Percentiles rank a stretch among this genome's conserved stretches.
Conservation (phyloP, 345 rosid species). For the Brassica napus region DNA sequence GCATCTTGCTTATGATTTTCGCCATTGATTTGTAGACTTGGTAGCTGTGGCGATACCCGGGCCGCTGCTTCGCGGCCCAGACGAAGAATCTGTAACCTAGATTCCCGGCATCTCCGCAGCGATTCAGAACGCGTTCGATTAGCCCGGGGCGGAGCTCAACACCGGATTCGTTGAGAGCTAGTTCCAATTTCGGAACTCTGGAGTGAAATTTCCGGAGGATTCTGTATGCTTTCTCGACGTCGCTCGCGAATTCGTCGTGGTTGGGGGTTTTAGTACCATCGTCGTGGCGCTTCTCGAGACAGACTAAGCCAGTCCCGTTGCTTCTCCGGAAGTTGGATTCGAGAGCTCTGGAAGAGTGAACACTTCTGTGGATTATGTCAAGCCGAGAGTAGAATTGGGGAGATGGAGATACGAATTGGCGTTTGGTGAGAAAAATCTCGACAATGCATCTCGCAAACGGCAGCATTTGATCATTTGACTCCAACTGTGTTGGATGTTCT, state of each 20-base stretch:
- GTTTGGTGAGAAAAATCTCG: slow-evolving; percentile 14
- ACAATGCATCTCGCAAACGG: slow-evolving; percentile 33
- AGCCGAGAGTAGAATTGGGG: background rate
- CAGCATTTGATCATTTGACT: background rate
- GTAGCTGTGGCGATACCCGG: slow-evolving; percentile 62
- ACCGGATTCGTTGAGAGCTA: slow-evolving; percentile 78
- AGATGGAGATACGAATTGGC: background rate
- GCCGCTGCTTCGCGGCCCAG: slow-evolving; percentile 89
- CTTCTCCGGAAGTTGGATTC: slow-evolving; percentile 16
- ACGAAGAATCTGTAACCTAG: slow-evolving; percentile 76
- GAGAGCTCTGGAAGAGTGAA: slow-evolving; percentile 22
- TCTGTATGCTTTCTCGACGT: slow-evolving; percentile 79
- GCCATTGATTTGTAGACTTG: slow-evolving; percentile 77
- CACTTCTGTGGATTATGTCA: slow-evolving; percentile 1
- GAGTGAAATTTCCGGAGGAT: slow-evolving; percentile 72
- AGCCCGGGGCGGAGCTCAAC: slow-evolving; percentile 63
- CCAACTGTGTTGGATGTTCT: background rate
- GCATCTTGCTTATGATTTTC: slow-evolving; percentile 76
- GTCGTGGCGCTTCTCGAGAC: slow-evolving; percentile 39
- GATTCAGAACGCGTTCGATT: slow-evolving; percentile 77
- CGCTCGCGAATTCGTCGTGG: slow-evolving; percentile 62
- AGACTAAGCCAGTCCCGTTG: slow-evolving; percentile 52
- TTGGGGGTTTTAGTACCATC: slow-evolving; percentile 23
- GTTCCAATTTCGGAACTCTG: slow-evolving; percentile 71
- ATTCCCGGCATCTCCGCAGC: slow-evolving; percentile 91